phyloP scores from a whole-genome alignment of 345 rosid species.

The sweet orange (Citrus sinensis) region DNA sequence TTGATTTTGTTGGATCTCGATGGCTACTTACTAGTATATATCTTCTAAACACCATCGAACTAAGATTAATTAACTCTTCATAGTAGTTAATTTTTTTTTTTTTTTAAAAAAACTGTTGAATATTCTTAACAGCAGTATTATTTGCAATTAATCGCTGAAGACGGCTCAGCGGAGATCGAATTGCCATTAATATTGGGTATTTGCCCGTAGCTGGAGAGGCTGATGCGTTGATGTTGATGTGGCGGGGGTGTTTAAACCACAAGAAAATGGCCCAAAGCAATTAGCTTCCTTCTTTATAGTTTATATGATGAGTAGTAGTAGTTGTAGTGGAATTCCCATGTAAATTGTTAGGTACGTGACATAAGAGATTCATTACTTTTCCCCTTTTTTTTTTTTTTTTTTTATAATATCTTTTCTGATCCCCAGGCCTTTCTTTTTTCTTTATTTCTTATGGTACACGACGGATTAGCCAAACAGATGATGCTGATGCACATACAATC shows the following conservation, averaged over 20 bases:
- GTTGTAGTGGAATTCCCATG: slow-evolving; percentile 40
- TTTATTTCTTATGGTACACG: not conserved
- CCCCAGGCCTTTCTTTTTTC: not conserved
- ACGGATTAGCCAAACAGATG: not conserved
- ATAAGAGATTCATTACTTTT: not conserved
- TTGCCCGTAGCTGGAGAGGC: too few species aligned
- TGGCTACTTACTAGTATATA: not conserved
- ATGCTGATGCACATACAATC: not conserved
- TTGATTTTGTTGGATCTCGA: not conserved
- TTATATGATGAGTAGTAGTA: not conserved
- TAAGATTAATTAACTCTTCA: not conserved
- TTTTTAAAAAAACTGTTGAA: not conserved
- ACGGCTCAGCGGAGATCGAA: not conserved
- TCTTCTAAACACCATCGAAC: not conserved
- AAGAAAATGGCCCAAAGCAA: not conserved
- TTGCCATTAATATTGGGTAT: not conserved
- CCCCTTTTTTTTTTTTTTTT: too few species aligned
- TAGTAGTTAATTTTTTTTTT: not conserved
- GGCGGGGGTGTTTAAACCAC: slow-evolving; percentile 15
- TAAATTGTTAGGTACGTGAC: slow-evolving; percentile 28
- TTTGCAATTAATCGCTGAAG: not conserved
- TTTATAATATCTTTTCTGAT: not conserved
- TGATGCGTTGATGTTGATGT: not conserved
- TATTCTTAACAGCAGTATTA: not conserved
- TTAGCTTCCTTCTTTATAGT: not conserved